Conservation (phyloP, 352 stramenopile genomes). For the Lagenidium sp. region DNA sequence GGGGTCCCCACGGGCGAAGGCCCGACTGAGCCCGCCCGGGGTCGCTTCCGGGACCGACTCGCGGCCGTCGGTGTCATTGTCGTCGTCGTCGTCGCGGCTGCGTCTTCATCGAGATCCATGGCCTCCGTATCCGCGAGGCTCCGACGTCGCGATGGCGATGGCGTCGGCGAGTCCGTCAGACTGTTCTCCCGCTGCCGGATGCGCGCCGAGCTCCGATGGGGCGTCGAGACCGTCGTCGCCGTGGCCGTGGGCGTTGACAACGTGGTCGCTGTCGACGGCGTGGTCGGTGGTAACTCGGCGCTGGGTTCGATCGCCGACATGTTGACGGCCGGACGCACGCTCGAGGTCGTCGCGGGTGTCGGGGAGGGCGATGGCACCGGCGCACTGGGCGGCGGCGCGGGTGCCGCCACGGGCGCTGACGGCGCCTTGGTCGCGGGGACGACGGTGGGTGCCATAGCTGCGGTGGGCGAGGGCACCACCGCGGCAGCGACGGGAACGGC, state of each 20-base stretch:
- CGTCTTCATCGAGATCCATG: constrained; percentile 8
- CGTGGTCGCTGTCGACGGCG: constrained; percentile 4
- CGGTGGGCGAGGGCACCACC: not conserved
- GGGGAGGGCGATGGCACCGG: too few species aligned
- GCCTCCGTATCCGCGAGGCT: constrained; percentile 2
- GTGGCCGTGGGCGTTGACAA: constrained; percentile 5
- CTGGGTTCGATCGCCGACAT: not conserved
- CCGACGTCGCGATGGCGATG: constrained; percentile 14
- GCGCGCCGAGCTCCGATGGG: constrained; percentile 38
- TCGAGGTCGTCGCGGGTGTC: too few species aligned
- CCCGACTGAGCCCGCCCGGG: too few species aligned
- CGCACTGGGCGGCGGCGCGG: not conserved
- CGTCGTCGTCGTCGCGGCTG: too few species aligned
- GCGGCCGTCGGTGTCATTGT: too few species aligned
- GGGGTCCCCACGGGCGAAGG: too few species aligned
- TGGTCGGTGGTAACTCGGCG: not conserved
- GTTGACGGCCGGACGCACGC: not conserved
- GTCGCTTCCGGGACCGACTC: too few species aligned
- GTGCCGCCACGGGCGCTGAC: not conserved
- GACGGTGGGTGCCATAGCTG: not conserved
- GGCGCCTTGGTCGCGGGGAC: not conserved
- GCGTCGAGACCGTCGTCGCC: constrained; percentile 17
- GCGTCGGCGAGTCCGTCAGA: constrained; percentile 25
- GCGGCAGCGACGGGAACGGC: not conserved
- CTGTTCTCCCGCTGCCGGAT: constrained; percentile 38